Evolutionary conservation across 805 yeast genomes (phyloP).

Genomic region (Candida morakotiae): DNA sequence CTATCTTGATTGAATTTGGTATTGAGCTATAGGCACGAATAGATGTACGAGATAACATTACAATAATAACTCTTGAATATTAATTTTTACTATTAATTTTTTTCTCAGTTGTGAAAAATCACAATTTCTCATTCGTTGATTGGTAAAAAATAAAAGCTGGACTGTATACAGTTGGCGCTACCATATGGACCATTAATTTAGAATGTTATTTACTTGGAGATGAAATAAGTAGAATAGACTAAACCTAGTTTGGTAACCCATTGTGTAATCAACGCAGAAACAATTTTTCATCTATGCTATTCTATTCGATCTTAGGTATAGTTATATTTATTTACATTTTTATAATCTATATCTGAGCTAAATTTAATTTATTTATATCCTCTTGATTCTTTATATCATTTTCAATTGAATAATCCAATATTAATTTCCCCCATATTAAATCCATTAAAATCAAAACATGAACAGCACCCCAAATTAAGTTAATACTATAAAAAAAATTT

Average conservation of each 20-base stretch:
- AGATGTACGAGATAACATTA: conserved; percentile 40
- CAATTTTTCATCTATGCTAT: too few species aligned
- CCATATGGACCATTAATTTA: too few species aligned
- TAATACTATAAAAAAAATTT: conserved; percentile 93
- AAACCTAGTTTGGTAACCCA: too few species aligned
- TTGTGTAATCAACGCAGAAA: too few species aligned
- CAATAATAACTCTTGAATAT: conserved; percentile 4
- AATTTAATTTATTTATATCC: conserved; percentile 10
- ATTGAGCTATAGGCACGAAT: conserved; percentile 42
- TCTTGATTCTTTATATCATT: conserved; percentile 30
- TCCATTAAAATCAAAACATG: conserved; percentile 68
- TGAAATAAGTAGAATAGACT: too few species aligned
- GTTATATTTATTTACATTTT: too few species aligned
- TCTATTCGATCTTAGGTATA: too few species aligned
- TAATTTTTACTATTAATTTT: conserved; percentile 8
- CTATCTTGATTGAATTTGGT: conserved; percentile 40
- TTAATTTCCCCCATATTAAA: conserved; percentile 74
- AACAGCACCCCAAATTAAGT: conserved; percentile 72
- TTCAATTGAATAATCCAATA: conserved; percentile 52
- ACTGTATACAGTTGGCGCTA: conserved; percentile 2
- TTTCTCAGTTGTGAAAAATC: conserved; percentile 5
- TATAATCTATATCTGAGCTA: conserved; percentile 14
- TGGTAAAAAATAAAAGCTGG: conserved; percentile 12
- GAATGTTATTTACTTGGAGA: too few species aligned
- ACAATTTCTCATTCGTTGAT: conserved; percentile 15